Conservation (phyloP, 2,329 filamentous ascomycete species). For the Aureobasidium pullulans region DNA sequence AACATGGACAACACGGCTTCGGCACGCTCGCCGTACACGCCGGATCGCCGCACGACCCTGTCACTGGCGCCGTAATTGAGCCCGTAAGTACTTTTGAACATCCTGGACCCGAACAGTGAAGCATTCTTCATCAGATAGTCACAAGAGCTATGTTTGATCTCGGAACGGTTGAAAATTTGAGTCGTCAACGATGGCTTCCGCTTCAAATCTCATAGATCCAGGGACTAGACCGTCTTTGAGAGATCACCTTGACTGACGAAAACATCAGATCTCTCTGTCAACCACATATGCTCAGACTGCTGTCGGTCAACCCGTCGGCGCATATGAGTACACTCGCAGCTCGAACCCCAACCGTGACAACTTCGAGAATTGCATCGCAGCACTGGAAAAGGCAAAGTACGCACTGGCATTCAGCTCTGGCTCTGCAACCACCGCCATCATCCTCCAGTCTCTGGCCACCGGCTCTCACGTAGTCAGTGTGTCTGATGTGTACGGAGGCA, state of each 20-base stretch:
- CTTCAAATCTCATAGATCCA: neutral
- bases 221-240: too few species aligned
- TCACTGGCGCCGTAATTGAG: constrained; percentile 92
- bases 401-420: constrained; percentile 92
- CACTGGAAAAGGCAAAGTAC: constrained; percentile 85
- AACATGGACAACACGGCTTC: constrained; percentile 58
- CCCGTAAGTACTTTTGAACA: constrained; percentile 39
- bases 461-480: constrained; percentile 94
- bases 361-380: constrained; percentile 86
- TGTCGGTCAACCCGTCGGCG: constrained; percentile 79
- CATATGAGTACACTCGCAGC: constrained; percentile 88
- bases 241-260: neutral
- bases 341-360: constrained; percentile 93
- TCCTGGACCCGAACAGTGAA: neutral
- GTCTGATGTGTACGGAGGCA: constrained; percentile 95
- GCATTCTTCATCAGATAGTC: too few species aligned
- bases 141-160: too few species aligned
- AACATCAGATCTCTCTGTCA: constrained; percentile 71
- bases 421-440: constrained; percentile 84
- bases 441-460: constrained; percentile 84
- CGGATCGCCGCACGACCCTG: constrained; percentile 80
- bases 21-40: constrained; percentile 94
- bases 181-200: neutral
- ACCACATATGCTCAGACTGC: constrained; percentile 91
- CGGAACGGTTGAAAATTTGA: too few species aligned